phyloP scores from a whole-genome alignment of 228 moss, liverwort and hornwort genomes.

The Sphagnum fallax region DNA sequence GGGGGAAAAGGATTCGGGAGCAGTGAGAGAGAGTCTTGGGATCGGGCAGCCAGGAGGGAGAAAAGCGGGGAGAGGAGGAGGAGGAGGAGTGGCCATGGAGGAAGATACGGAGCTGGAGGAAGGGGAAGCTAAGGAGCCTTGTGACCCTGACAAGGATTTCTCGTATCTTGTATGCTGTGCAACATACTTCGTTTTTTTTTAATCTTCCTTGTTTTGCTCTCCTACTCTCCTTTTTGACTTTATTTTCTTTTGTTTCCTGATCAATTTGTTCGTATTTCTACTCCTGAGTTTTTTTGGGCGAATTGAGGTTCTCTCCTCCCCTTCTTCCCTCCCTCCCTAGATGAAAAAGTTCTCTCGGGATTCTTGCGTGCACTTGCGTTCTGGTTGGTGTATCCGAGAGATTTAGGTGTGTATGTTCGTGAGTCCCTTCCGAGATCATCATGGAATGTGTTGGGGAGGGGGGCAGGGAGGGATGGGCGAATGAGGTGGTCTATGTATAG shows the following conservation, averaged over 20 bases:
- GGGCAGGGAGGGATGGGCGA: no score
- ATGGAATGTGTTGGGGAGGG: no score
- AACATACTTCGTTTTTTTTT: neutral
- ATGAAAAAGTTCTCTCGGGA: no score
- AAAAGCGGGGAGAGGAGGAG: no score
- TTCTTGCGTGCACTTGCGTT: no score
- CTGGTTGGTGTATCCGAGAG: no score
- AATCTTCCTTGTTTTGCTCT: neutral
- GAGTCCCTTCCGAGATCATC: no score
- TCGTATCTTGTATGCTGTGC: conserved; percentile 53
- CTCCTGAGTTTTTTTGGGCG: neutral
- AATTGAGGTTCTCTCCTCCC: neutral
- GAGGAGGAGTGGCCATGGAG: conserved; percentile 31
- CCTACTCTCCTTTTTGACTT: neutral
- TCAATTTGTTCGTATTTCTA: neutral
- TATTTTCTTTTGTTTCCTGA: neutral
- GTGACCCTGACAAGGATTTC: conserved; percentile 72
- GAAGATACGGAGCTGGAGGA: conserved; percentile 95
- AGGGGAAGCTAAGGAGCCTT: conserved; percentile 85
- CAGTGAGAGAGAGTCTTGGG: no score
- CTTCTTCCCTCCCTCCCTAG: neutral
- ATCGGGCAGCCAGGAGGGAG: no score
- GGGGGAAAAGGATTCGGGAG: no score
- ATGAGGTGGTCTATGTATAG: no score
- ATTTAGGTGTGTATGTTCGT: neutral